Evolutionary conservation across 1,139 yeast species (phyloP).

Genomic region (Arxiozyma slooffiae): DNA sequence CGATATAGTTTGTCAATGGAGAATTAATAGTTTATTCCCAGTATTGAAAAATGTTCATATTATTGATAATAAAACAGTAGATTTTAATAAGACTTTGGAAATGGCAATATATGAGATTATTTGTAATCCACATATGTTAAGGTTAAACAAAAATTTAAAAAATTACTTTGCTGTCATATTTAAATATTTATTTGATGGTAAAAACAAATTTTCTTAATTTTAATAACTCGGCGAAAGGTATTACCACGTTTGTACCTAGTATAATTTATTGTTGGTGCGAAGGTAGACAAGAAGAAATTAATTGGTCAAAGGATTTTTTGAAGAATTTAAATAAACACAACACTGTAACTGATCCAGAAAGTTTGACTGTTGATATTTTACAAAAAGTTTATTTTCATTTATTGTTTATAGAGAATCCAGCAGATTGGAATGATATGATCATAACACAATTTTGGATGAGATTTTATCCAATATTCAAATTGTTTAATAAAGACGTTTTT

Average conservation of each 20-base stretch:
- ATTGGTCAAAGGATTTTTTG: conserved; percentile 39
- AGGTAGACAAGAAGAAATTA: conserved; percentile 38
- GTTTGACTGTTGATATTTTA: conserved; percentile 33
- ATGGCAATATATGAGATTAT: conserved; percentile 40
- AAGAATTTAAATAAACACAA: conserved; percentile 16
- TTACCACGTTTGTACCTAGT: conserved; percentile 37
- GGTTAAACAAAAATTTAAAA: conserved; percentile 33
- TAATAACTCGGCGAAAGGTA: conserved; percentile 11
- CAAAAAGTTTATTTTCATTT: conserved; percentile 49
- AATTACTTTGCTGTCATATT: conserved; percentile 31
- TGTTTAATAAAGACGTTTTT: conserved; percentile 37
- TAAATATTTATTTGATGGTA: conserved; percentile 23
- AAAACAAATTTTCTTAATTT: conserved; percentile 21
- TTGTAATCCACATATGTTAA: conserved; percentile 42
- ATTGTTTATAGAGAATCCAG: conserved; percentile 45
- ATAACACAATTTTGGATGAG: conserved; percentile 49
- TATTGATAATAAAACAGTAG: conserved; percentile 15
- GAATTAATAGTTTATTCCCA: conserved; percentile 33
- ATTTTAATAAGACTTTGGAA: conserved; percentile 24
- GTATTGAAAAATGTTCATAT: conserved; percentile 27
- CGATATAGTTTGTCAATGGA: conserved; percentile 46
- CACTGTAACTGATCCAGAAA: conserved; percentile 12
- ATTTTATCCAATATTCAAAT: conserved; percentile 35
- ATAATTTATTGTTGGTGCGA: conserved; percentile 44
- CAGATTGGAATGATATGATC: conserved; percentile 35